These are phyloP conservation scores for Carpinus viminea DNA, from an alignment of 306 rosid genomes.

Conservation along the genomic window DNA sequence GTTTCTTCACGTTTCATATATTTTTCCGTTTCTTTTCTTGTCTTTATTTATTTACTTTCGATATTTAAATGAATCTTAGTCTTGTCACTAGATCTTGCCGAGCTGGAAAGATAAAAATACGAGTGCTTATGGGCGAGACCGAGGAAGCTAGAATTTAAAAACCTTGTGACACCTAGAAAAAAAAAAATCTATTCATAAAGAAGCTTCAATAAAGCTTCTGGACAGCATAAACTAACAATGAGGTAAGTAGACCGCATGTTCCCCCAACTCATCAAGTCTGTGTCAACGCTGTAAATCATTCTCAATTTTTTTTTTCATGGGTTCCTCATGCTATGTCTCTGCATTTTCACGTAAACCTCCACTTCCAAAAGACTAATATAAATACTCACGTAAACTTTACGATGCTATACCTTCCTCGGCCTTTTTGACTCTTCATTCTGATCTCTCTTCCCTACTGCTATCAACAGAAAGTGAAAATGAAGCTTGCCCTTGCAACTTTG, in stretches of 20 bases:
- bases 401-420: background rate
- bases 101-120: background rate
- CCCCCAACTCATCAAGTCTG: background rate
- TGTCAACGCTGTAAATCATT: background rate
- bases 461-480: background rate
- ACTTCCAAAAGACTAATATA: background rate
- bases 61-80: background rate
- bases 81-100: background rate
- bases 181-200: background rate
- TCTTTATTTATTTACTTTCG: background rate
- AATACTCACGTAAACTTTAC: background rate
- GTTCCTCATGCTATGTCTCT: background rate
- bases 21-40: background rate
- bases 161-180: too few relatives aligned
- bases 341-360: background rate
- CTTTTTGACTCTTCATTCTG: background rate
- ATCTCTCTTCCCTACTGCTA: background rate
- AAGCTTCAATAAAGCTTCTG: conserved; percentile 2
- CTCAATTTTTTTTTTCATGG: background rate
- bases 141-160: background rate
- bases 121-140: background rate
- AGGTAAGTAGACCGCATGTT: background rate
- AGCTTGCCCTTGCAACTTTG: background rate
- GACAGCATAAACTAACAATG: background rate
- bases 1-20: background rate